phyloP scores from a whole-genome alignment of 1,284 basidiomycete species.

The Schizopora paradoxa region DNA sequence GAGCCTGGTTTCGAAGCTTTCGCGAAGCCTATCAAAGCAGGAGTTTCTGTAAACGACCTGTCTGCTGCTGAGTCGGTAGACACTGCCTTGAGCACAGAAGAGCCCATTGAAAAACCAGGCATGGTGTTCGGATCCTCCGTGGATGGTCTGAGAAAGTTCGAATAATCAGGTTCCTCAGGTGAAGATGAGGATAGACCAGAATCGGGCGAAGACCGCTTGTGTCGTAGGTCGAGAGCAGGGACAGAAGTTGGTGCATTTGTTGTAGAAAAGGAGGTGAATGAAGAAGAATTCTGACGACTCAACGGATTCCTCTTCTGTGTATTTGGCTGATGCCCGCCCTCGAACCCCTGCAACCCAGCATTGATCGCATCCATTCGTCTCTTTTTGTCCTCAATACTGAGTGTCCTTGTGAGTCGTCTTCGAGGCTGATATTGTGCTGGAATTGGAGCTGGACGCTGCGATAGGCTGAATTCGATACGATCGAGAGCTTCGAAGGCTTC shows the following conservation, averaged over 20 bases:
- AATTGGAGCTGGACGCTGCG: slow-evolving; percentile 29
- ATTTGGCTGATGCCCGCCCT: background rate
- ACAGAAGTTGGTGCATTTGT: slow-evolving; percentile 1
- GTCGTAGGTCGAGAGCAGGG: background rate
- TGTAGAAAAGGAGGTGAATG: background rate
- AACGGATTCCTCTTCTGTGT: background rate
- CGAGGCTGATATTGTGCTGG: slow-evolving; percentile 4
- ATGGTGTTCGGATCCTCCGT: background rate
- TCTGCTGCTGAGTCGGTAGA: background rate
- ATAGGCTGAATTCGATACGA: slow-evolving; percentile 42
- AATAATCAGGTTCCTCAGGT: slow-evolving; percentile 41
- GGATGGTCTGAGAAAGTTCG: slow-evolving; percentile 50
- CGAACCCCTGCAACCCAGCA: background rate
- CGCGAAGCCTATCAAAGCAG: background rate
- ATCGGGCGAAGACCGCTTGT: background rate
- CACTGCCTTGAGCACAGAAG: slow-evolving; percentile 4
- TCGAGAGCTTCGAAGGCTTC: slow-evolving; percentile 55
- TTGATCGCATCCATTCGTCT: slow-evolving; percentile 13
- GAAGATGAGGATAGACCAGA: slow-evolving; percentile 19
- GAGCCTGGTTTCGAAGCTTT: slow-evolving; percentile 26
- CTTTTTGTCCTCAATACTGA: slow-evolving; percentile 3
- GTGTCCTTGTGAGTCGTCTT: slow-evolving; percentile 6
- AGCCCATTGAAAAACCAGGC: slow-evolving; percentile 10
- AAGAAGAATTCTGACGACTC: too few relatives aligned
- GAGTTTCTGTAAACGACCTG: background rate